Evolutionary conservation across 768 basidiomycete species (phyloP).

Genomic region (Thelephora ganbajun): DNA sequence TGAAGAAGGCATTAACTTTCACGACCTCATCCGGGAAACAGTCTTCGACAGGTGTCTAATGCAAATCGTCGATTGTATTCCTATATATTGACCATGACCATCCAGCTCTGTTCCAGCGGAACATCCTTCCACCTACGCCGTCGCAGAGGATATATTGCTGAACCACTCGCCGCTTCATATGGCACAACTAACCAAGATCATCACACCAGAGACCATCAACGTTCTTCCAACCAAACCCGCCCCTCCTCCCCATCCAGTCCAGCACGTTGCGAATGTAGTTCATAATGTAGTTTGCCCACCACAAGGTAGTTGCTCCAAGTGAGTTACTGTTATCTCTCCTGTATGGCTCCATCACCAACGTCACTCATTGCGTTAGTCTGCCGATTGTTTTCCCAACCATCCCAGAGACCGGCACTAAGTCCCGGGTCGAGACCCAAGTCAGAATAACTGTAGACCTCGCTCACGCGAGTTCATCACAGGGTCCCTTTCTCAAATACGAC

Average conservation of each 20-base stretch:
- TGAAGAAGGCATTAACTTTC: conserved; percentile 46
- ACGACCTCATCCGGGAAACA: conserved; percentile 62
- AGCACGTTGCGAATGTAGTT: conserved; percentile 24
- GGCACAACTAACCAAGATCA: not conserved
- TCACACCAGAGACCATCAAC: not conserved
- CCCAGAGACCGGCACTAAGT: conserved; percentile 74
- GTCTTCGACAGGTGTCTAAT: conserved; percentile 59
- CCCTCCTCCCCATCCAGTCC: conserved; percentile 45
- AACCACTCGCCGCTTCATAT: not conserved
- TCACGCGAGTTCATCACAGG: conserved; percentile 43
- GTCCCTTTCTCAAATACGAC: conserved; percentile 54
- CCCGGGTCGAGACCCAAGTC: conserved; percentile 90
- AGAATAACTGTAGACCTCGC: conserved; percentile 73
- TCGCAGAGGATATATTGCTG: not conserved
- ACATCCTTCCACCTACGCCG: not conserved
- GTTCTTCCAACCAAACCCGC: conserved; percentile 32
- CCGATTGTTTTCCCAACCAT: conserved; percentile 76
- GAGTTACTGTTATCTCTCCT: conserved; percentile 14
- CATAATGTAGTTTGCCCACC: conserved; percentile 50
- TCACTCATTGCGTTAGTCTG: conserved; percentile 30
- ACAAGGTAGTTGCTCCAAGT: conserved; percentile 70
- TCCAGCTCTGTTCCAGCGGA: not conserved
- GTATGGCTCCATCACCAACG: not conserved
- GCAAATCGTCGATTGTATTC: conserved; percentile 5
- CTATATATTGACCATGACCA: too few species aligned